Evolutionary conservation across 257 asterid genomes (phyloP).

Genomic region (Solanum chaucha): DNA sequence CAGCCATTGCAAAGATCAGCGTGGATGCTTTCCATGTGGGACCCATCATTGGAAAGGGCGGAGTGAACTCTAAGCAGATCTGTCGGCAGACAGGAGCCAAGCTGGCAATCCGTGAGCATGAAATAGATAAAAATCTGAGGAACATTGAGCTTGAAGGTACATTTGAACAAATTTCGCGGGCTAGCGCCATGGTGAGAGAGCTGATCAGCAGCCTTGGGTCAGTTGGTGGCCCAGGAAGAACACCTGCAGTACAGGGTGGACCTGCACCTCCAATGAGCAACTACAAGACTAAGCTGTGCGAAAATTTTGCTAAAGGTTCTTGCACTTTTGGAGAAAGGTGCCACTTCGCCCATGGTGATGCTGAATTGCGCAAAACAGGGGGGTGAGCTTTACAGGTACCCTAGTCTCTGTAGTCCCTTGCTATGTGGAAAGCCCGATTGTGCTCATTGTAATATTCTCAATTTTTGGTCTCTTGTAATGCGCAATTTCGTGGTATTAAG

Average conservation of each 20-base stretch:
- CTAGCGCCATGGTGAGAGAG: constrained; percentile 72
- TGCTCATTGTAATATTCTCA: neutral
- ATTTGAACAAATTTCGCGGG: constrained; percentile 67
- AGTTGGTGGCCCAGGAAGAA: constrained; percentile 24
- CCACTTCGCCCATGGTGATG: constrained; percentile 90
- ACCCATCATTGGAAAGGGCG: constrained; percentile 87
- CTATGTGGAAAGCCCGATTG: neutral
- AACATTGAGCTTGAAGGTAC: constrained; percentile 90
- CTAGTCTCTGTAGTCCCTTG: neutral
- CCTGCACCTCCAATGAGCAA: constrained; percentile 34
- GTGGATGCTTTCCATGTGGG: constrained; percentile 79
- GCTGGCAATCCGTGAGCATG: constrained; percentile 67
- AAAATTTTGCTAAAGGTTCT: constrained; percentile 65
- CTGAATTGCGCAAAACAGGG: constrained; percentile 57
- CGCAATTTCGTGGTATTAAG: neutral
- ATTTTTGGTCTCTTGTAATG: neutral
- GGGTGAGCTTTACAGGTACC: constrained; percentile 4
- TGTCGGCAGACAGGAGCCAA: constrained; percentile 78
- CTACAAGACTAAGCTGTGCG: constrained; percentile 75
- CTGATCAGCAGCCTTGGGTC: constrained; percentile 46
- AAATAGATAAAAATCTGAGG: constrained; percentile 51
- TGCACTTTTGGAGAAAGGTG: constrained; percentile 94
- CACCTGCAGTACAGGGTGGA: neutral
- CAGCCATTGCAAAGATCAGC: constrained; percentile 79
- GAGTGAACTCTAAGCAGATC: constrained; percentile 85